phyloP scores from a whole-genome alignment of 2,329 filamentous ascomycete genomes.

The Penicillium sp. region DNA sequence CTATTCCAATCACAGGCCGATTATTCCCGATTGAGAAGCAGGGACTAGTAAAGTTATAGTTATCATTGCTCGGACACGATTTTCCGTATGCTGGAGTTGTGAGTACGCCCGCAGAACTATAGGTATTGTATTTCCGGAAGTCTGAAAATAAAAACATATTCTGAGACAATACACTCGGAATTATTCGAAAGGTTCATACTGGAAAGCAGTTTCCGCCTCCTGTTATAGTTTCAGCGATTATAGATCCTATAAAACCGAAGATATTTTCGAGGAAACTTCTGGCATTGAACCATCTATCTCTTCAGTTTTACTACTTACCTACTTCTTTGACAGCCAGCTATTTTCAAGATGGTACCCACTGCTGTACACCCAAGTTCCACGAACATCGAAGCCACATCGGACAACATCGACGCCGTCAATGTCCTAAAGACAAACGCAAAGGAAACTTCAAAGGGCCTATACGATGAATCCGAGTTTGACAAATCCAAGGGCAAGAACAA shows the following conservation, averaged over 20 bases:
- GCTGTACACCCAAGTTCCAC: not conserved
- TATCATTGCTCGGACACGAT: not conserved
- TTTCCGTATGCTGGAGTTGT: not conserved
- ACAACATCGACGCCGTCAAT: conserved; percentile 64
- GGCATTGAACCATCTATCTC: not conserved
- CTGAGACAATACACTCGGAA: no score
- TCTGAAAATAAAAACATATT: not conserved
- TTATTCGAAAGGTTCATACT: no score
- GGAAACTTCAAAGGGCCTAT: conserved; percentile 48
- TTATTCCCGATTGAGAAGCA: not conserved
- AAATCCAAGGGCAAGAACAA: conserved; percentile 75
- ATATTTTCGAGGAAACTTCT: not conserved
- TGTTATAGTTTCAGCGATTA: not conserved
- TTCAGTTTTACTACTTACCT: not conserved
- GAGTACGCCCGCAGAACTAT: not conserved
- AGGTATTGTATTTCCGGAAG: not conserved
- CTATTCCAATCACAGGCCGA: not conserved
- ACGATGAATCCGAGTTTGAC: conserved; percentile 70
- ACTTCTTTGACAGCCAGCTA: not conserved
- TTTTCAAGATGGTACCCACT: not conserved
- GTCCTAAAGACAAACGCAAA: conserved; percentile 61
- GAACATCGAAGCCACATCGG: conserved; percentile 56
- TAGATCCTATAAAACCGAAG: not conserved
- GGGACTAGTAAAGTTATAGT: not conserved
- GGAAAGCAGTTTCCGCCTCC: not conserved